phyloP scores from a whole-genome alignment of 805 yeast genomes.

The Saccharomycopsis fodiens region DNA sequence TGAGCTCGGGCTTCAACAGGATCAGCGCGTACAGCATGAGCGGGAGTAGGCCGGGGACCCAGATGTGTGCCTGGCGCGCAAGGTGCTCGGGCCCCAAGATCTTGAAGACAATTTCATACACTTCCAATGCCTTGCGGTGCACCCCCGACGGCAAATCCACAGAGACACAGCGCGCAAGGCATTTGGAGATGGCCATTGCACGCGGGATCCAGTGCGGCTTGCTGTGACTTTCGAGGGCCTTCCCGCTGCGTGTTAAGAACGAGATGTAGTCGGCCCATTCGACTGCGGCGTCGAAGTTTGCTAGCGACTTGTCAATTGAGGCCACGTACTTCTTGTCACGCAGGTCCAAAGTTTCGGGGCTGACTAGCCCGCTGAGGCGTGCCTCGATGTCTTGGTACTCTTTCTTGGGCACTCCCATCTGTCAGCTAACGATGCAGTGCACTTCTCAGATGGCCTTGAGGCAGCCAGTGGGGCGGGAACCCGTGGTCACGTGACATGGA shows the following conservation, averaged over 20 bases:
- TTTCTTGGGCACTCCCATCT: background rate
- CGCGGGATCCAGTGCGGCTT: conserved; percentile 53
- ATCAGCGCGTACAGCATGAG: conserved; percentile 83
- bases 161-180: conserved; percentile 72
- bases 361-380: conserved; percentile 5
- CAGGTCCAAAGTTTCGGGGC: conserved; percentile 29
- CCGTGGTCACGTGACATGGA: too few relatives aligned
- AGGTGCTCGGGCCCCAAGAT: conserved; percentile 50
- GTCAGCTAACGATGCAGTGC: too few relatives aligned
- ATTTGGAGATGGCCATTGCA: conserved; percentile 56
- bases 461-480: too few relatives aligned
- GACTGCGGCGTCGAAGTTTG: conserved; percentile 68
- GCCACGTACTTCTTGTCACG: conserved; percentile 62
- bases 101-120: conserved; percentile 64
- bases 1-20: conserved; percentile 72
- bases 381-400: background rate
- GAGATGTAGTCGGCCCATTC: conserved; percentile 99
- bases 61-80: conserved; percentile 50
- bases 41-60: conserved; percentile 94
- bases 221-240: conserved; percentile 46
- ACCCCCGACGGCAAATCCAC: conserved; percentile 91
- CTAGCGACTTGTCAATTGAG: conserved; percentile 66
- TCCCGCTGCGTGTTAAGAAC: conserved; percentile 69
- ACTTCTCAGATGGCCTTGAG: too few relatives aligned
- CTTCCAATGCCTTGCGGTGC: conserved; percentile 77